Percentiles rank a stretch among this genome's conserved stretches.
phyloP scores from a whole-genome alignment of 306 rosid species.

The Mimosa bimucronata region DNA sequence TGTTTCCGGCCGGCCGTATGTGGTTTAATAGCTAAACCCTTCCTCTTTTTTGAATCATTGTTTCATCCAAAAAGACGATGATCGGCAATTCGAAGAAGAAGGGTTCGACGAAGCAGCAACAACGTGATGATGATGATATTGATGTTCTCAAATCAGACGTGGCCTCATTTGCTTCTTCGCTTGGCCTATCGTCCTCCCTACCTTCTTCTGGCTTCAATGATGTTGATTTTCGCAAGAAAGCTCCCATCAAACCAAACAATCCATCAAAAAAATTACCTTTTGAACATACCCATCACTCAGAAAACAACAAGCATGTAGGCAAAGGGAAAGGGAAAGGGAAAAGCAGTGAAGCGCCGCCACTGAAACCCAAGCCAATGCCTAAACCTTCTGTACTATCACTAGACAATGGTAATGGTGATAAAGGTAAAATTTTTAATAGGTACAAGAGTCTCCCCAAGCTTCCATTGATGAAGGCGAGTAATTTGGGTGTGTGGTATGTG shows the following conservation, averaged over 20 bases:
- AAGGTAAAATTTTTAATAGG: slow-evolving; percentile 50
- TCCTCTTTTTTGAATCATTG: no score
- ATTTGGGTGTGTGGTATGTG: slow-evolving; percentile 74
- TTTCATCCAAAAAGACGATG: no score
- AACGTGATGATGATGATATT: slow-evolving; percentile 48
- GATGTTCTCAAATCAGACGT: slow-evolving; percentile 64
- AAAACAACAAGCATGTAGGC: slow-evolving; percentile 51
- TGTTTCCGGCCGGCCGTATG: no score
- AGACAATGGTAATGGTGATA: slow-evolving; percentile 19
- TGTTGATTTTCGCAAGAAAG: slow-evolving; percentile 76
- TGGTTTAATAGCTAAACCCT: no score
- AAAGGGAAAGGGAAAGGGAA: no score
- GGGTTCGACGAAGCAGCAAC: no score
- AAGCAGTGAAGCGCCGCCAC: slow-evolving; percentile 36
- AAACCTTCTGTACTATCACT: slow-evolving; percentile 54
- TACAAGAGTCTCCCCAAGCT: slow-evolving; percentile 74
- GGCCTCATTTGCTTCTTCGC: slow-evolving; percentile 83
- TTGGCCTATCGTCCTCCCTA: slow-evolving; percentile 67
- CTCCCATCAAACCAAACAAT: slow-evolving; percentile 42
- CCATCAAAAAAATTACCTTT: slow-evolving; percentile 42
- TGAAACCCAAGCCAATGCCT: slow-evolving; percentile 49
- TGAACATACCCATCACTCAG: slow-evolving; percentile 37
- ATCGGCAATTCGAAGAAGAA: no score
- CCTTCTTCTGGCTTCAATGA: slow-evolving; percentile 89
- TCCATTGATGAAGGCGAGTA: slow-evolving; percentile 68